phyloP scores from a whole-genome alignment of 129 eudicot species.

The Apium graveolens region DNA sequence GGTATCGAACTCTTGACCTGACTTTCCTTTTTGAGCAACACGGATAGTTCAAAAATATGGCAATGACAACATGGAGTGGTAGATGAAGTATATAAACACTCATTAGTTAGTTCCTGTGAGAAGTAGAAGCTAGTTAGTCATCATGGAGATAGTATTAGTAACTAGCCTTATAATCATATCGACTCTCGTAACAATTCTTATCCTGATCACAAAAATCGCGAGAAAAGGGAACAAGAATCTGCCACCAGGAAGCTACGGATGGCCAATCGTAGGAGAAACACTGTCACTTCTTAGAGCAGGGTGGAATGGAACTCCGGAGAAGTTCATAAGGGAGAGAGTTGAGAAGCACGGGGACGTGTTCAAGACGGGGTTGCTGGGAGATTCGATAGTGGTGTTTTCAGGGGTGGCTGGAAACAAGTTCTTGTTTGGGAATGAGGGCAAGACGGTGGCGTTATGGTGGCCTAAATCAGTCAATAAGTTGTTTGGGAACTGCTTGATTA shows the following conservation, averaged over 20 bases:
- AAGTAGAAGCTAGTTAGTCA: not conserved
- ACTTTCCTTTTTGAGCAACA: not conserved
- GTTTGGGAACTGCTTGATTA: slow-evolving; percentile 17
- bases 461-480: slow-evolving; percentile 29
- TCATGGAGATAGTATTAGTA: slow-evolving; percentile 1
- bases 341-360: slow-evolving; percentile 22
- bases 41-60: not conserved
- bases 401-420: slow-evolving; percentile 38
- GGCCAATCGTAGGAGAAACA: slow-evolving; percentile 37
- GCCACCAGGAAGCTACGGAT: slow-evolving; percentile 41
- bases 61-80: not conserved
- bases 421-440: slow-evolving; percentile 34
- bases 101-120: not conserved
- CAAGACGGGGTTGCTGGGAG: slow-evolving; percentile 29
- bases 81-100: too few relatives aligned
- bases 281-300: slow-evolving; percentile 19
- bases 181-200: not conserved
- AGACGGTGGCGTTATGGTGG: slow-evolving; percentile 35
- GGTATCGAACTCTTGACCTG: too few relatives aligned
- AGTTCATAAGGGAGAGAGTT: slow-evolving; percentile 20
- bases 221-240: slow-evolving; percentile 3
- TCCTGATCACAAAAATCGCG: not conserved
- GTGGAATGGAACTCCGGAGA: slow-evolving; percentile 22
- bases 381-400: slow-evolving; percentile 21
- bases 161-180: not conserved